Evolutionary conservation across 192 early-diverging fungal genomes (phyloP), one percentile per base, ranked within the genome.

Genomic region (Backusella morwellensis): DNA sequence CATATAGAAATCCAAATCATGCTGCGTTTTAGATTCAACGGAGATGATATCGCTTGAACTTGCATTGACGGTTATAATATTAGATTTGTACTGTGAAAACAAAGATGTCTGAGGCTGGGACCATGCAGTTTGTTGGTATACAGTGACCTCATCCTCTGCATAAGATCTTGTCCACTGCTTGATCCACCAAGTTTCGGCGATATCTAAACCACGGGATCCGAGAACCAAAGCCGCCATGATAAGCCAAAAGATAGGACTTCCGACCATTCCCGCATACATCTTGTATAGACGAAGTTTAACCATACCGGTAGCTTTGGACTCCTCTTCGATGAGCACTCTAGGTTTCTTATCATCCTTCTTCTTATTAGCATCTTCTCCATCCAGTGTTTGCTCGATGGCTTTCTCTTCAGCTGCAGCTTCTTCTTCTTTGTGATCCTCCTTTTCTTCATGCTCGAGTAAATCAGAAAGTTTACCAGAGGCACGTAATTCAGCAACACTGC

Each of bases 281-380:
- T 86, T 67, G 88, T 95, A 98, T 23, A 97, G 90, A 19, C 81
- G 68, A 4, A 80, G 83, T 69, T 89, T 90, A 67, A 97, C 96
- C 76, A 88, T 88, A 2, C 97, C 97, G 7, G 88, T 85, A 40
- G 90, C 92, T 68, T 91, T 86, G 75, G 95, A 92, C 81, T 98
- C 97, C 15, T 92, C 91, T 71, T 88, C 85, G 38, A 97, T 92
- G 44, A 97, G 82, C 73, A 86, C 83, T 79, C 56, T 81, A 75
- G 80, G 78, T 79, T 34, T 12, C 3, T 59, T 71, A 79, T 78
- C 23, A 68, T 73, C 6, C 36, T 80, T 32, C 7, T 77, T 68
- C 66, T 74, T 52, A 40, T 63, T 73, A 19, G 21, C 50, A 40
- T 42, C 38, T n/a, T 34, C 9, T 5, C 14, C 68, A 4, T 44